These are phyloP conservation scores for Lipomyces yamadae DNA, from an alignment of 805 yeast species.

Conservation along the genomic window DNA sequence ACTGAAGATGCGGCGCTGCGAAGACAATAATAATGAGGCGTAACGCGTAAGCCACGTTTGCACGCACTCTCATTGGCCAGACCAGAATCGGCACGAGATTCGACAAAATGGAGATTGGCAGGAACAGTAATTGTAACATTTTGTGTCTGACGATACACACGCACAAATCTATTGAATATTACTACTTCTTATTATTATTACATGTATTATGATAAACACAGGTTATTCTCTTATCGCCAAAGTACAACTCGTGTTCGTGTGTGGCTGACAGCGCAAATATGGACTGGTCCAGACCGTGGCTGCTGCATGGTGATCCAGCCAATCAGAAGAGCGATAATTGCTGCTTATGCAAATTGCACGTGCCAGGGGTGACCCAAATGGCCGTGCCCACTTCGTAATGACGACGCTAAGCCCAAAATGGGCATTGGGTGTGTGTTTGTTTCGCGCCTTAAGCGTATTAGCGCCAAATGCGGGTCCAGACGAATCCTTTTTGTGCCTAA, in stretches of 20 bases:
- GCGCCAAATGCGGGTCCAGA: conserved; percentile 8
- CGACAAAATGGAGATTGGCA: too few relatives aligned
- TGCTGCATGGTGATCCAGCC: background rate
- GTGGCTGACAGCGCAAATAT: background rate
- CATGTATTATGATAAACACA: too few relatives aligned
- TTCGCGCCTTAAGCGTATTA: conserved; percentile 14
- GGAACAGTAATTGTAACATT: too few relatives aligned
- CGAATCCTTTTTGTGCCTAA: background rate
- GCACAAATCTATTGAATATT: too few relatives aligned
- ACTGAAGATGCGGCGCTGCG: too few relatives aligned
- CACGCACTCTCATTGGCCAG: background rate
- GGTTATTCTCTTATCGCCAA: too few relatives aligned
- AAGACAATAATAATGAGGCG: too few relatives aligned
- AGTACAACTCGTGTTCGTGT: background rate
- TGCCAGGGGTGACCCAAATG: background rate
- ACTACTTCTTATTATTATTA: too few relatives aligned
- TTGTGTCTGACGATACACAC: too few relatives aligned
- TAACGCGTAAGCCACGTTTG: background rate
- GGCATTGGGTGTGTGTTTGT: conserved; percentile 14
- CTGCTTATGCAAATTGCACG: conserved; percentile 8
- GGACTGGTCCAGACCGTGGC: background rate
- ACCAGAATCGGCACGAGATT: too few relatives aligned
- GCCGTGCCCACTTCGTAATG: background rate
- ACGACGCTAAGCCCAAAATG: conserved; percentile 5
- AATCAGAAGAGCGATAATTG: conserved; percentile 22